These are phyloP conservation scores for Vaucheria bursata DNA, from an alignment of 352 stramenopile genomes.

Conservation along the genomic window DNA sequence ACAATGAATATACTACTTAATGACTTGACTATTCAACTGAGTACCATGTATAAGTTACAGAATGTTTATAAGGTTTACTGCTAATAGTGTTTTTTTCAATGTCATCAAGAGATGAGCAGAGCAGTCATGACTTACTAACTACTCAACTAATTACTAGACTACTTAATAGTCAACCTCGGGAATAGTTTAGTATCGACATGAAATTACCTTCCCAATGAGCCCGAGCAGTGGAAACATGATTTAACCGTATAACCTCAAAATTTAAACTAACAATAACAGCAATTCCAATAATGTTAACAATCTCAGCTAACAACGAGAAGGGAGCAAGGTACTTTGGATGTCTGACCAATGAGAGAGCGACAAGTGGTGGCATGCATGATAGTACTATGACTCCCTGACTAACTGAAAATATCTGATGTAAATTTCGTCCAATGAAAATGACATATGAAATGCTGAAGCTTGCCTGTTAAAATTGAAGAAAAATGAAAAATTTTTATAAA, in stretches of 20 bases:
- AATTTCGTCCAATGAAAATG: slow-evolving; percentile 33
- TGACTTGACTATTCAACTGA: too few species aligned
- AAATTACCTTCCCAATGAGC: slow-evolving; percentile 32
- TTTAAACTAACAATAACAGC: slow-evolving; percentile 29
- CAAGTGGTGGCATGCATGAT: slow-evolving; percentile 21
- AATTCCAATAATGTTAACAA: slow-evolving; percentile 32
- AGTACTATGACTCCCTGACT: slow-evolving; percentile 13
- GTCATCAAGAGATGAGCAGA: too few species aligned
- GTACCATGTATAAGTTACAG: too few species aligned
- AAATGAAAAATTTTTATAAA: not conserved
- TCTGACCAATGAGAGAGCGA: slow-evolving; percentile 24
- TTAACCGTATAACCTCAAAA: slow-evolving; percentile 29
- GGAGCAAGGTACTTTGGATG: slow-evolving; percentile 42
- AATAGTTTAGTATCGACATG: too few species aligned
- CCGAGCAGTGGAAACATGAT: slow-evolving; percentile 20
- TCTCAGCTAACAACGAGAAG: slow-evolving; percentile 32
- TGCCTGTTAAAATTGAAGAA: too few species aligned
- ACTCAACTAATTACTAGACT: too few species aligned
- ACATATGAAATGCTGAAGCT: slow-evolving; percentile 33
- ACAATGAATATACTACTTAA: too few species aligned
- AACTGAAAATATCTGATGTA: slow-evolving; percentile 17
- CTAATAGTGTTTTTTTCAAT: too few species aligned
- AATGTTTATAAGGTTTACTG: too few species aligned
- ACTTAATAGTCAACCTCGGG: too few species aligned
- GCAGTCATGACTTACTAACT: too few species aligned